phyloP scores from a whole-genome alignment of 2,329 filamentous ascomycete genomes.

The Diaporthe sp. region DNA sequence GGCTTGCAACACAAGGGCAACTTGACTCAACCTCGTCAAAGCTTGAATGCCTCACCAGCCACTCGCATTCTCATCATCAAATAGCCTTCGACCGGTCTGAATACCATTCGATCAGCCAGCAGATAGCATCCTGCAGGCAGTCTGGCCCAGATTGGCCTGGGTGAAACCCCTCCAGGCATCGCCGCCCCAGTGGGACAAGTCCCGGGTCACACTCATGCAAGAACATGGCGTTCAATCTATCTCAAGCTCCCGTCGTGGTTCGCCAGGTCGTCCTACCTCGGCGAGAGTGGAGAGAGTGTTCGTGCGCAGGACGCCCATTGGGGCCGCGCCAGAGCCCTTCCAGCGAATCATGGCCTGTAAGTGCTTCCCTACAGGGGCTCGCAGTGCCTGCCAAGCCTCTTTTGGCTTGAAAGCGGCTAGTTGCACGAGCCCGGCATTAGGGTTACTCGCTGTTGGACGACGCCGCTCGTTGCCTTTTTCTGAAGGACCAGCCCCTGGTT shows the following conservation, averaged over 20 bases:
- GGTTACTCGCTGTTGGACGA: conserved; percentile 12
- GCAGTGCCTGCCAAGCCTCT: conserved; percentile 39
- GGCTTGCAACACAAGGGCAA: not conserved
- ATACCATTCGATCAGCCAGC: conserved; percentile 12
- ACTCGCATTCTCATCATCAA: not conserved
- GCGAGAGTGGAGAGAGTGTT: conserved; percentile 31
- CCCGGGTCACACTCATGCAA: conserved; percentile 26
- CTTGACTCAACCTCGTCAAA: not conserved
- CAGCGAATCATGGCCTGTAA: conserved; percentile 36
- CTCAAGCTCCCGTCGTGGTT: conserved; percentile 38
- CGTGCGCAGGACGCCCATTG: conserved; percentile 36
- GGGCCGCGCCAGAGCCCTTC: conserved; percentile 33
- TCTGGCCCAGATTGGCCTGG: conserved; percentile 8
- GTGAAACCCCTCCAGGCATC: conserved; percentile 16
- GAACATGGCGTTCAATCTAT: conserved; percentile 37
- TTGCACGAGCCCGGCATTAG: conserved; percentile 34
- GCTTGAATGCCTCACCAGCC: conserved; percentile 9
- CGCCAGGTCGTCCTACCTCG: conserved; percentile 32
- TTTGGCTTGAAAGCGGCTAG: conserved; percentile 35
- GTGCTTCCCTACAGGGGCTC: conserved; percentile 32
- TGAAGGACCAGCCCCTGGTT: not conserved
- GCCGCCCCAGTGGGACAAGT: conserved; percentile 28
- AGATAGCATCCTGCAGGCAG: conserved; percentile 28
- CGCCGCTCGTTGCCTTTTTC: conserved; percentile 12
- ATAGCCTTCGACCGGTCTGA: not conserved